These are phyloP conservation scores for Aspergillus sp. DNA, from an alignment of 2,329 filamentous ascomycete genomes.

Conservation along the genomic window DNA sequence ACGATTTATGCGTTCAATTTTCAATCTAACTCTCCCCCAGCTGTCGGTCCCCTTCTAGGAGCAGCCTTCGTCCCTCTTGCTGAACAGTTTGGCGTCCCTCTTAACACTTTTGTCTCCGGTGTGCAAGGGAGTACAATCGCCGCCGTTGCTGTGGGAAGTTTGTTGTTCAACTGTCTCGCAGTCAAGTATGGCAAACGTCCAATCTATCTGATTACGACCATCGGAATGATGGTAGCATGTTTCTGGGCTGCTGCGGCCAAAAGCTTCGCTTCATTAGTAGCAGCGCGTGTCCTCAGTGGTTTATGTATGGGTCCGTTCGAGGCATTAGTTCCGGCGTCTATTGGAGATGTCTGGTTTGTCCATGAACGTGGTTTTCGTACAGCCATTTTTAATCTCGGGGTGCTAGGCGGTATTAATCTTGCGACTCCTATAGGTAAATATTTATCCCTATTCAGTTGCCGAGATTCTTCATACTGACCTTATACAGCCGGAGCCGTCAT, in stretches of 20 bases:
- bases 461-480: not conserved
- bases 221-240: slow-evolving; percentile 29
- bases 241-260: slow-evolving; percentile 10
- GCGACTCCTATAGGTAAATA: slow-evolving; percentile 40
- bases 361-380: slow-evolving; percentile 44
- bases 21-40: slow-evolving; percentile 16
- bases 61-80: slow-evolving; percentile 35
- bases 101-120: slow-evolving; percentile 35
- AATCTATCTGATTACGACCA: slow-evolving; percentile 34
- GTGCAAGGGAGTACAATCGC: slow-evolving; percentile 38
- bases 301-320: slow-evolving; percentile 43
- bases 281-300: slow-evolving; percentile 34
- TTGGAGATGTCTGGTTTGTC: slow-evolving; percentile 47
- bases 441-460: not conserved
- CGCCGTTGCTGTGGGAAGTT: slow-evolving; percentile 35
- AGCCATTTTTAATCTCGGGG: slow-evolving; percentile 44
- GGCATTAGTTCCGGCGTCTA: slow-evolving; percentile 41
- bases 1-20: not conserved
- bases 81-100: slow-evolving; percentile 29
- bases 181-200: slow-evolving; percentile 42
- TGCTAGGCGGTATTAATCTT: slow-evolving; percentile 44
- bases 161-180: slow-evolving; percentile 38
- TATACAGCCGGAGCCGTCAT: slow-evolving; percentile 40
- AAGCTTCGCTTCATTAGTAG: slow-evolving; percentile 7
- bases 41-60: slow-evolving; percentile 40